Percentiles rank a stretch among this genome's conserved stretches.
These are phyloP conservation scores for Stellera chamaejasme DNA, from an alignment of 345 rosid species.

Conservation along the genomic window DNA sequence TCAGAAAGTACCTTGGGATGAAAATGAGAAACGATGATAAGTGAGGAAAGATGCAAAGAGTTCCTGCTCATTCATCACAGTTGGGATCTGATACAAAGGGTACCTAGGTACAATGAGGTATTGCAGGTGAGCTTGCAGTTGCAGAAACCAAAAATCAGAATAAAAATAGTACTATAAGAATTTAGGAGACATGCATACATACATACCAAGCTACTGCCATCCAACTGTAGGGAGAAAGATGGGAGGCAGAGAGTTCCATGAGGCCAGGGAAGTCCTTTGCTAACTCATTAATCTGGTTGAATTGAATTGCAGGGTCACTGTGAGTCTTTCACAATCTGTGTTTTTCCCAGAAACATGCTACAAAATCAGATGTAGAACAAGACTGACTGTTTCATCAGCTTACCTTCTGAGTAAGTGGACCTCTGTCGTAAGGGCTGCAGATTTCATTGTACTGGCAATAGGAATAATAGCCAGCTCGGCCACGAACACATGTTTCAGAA, in stretches of 20 bases:
- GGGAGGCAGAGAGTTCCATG: constrained; percentile 15
- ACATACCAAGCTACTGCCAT: constrained; percentile 33
- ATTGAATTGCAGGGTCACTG: background rate
- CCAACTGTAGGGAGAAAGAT: constrained; percentile 33
- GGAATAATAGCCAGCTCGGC: constrained; percentile 11
- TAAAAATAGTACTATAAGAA: background rate
- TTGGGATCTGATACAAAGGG: constrained; percentile 33
- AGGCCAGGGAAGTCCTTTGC: constrained; percentile 17
- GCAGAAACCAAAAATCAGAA: too few relatives aligned
- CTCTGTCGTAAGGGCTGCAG: constrained; percentile 13
- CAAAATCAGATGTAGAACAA: background rate
- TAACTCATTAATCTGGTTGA: constrained; percentile 18
- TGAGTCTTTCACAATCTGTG: background rate
- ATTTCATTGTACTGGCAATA: constrained; percentile 26
- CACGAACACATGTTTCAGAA: background rate
- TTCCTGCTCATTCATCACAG: constrained; percentile 15
- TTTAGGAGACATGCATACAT: background rate
- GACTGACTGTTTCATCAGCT: background rate
- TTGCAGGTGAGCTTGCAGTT: too few relatives aligned
- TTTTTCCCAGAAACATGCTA: background rate
- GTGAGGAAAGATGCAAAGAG: constrained; percentile 37
- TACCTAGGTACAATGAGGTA: constrained; percentile 21
- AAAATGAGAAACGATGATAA: constrained; percentile 26
- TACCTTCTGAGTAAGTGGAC: constrained; percentile 19
- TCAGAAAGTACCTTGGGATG: constrained; percentile 27